Percentiles rank a stretch among this genome's conserved stretches.
phyloP scores from a whole-genome alignment of 2,329 filamentous ascomycete genomes.

The Calonectria henricotiae region DNA sequence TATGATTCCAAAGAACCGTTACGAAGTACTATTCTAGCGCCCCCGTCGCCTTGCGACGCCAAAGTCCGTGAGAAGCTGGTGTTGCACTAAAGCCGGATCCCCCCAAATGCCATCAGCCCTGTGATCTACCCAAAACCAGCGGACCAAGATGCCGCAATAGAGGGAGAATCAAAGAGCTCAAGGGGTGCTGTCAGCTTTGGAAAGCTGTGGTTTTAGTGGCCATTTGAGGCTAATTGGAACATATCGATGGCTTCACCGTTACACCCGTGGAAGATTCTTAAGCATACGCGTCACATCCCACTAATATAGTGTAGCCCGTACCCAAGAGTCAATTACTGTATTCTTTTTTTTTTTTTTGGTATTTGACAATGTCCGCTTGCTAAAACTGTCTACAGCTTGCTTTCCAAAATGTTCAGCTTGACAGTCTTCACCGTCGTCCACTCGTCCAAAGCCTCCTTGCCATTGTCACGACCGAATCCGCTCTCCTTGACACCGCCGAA shows the following conservation, averaged over 20 bases:
- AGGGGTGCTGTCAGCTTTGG: not conserved
- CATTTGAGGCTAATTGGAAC: not conserved
- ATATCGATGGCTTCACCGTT: not conserved
- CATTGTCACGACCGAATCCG: conserved; percentile 56
- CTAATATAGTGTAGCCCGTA: not conserved
- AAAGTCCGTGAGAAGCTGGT: not conserved
- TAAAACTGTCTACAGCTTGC: conserved; percentile 32
- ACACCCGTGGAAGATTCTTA: not conserved
- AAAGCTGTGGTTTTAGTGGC: not conserved
- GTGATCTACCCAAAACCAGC: not conserved
- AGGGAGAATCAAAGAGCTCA: not conserved
- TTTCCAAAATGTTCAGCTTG: conserved; percentile 46
- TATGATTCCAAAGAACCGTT: not conserved
- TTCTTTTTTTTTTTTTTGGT: not conserved
- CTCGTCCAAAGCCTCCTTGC: conserved; percentile 54
- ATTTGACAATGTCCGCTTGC: not conserved
- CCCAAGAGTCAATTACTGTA: not conserved
- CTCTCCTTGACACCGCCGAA: conserved; percentile 58
- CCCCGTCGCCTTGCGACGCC: too few species aligned
- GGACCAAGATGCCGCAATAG: not conserved
- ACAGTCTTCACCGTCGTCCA: conserved; percentile 54
- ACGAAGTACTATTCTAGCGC: not conserved
- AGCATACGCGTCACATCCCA: not conserved
- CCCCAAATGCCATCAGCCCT: not conserved
- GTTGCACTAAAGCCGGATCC: too few species aligned